phyloP scores from a whole-genome alignment of 1,139 yeast genomes.

The Kodamaea suecica region DNA sequence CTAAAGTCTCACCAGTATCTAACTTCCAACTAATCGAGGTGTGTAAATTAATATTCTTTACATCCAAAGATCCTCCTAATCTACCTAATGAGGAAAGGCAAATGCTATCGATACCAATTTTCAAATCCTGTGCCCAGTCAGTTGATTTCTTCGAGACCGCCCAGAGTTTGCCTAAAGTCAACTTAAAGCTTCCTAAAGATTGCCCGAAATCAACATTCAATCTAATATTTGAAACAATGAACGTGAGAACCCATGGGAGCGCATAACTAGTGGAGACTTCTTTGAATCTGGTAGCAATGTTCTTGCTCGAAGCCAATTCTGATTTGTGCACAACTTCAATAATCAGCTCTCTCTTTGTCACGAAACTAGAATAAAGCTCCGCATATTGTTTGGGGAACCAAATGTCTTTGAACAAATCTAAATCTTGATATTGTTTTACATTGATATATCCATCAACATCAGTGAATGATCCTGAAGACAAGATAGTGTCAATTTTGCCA shows the following conservation, averaged over 20 bases:
- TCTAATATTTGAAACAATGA: slow-evolving; percentile 51
- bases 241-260: slow-evolving; percentile 71
- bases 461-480: slow-evolving; percentile 53
- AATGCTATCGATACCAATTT: slow-evolving; percentile 57
- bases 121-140: slow-evolving; percentile 71
- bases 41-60: slow-evolving; percentile 52
- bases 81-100: slow-evolving; percentile 66
- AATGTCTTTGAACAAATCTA: slow-evolving; percentile 77
- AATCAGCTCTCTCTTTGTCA: slow-evolving; percentile 8
- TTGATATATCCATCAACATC: slow-evolving; percentile 65
- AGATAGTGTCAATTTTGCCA: slow-evolving; percentile 34
- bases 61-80: slow-evolving; percentile 63
- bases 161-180: slow-evolving; percentile 63
- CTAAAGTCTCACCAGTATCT: slow-evolving; percentile 38
- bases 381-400: slow-evolving; percentile 57
- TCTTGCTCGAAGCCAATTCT: slow-evolving; percentile 31
- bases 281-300: slow-evolving; percentile 50
- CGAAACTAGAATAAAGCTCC: slow-evolving; percentile 11
- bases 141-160: slow-evolving; percentile 63
- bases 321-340: slow-evolving; percentile 12
- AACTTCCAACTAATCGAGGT: slow-evolving; percentile 72
- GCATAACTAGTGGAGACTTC: slow-evolving; percentile 65
- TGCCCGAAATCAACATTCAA: slow-evolving; percentile 78
- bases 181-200: slow-evolving; percentile 64
- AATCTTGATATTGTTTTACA: slow-evolving; percentile 81